Evolutionary conservation across 345 rosid species (phyloP).

Genomic region (Moricandia arvensis): DNA sequence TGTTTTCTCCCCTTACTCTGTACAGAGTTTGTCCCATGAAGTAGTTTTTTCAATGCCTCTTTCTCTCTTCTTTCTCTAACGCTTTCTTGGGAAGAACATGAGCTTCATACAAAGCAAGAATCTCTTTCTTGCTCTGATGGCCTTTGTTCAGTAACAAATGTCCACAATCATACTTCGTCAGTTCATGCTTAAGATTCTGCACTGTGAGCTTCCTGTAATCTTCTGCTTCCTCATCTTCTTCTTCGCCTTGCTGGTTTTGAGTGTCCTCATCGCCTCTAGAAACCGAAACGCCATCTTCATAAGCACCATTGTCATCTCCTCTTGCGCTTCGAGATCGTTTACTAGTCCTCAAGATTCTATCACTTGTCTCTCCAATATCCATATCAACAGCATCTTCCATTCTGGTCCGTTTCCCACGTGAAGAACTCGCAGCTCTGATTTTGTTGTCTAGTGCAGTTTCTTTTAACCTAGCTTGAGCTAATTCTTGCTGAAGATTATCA

Average conservation of each 20-base stretch:
- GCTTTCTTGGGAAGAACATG: conserved; percentile 59
- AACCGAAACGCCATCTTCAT: conserved; percentile 70
- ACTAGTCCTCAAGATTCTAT: conserved; percentile 45
- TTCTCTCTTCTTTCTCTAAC: conserved; percentile 27
- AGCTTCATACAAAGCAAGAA: conserved; percentile 75
- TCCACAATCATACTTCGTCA: conserved; percentile 78
- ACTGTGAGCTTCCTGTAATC: conserved; percentile 76
- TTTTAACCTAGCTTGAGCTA: conserved; percentile 74
- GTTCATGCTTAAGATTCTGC: conserved; percentile 81
- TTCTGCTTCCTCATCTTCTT: conserved; percentile 19
- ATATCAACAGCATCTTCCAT: conserved; percentile 52
- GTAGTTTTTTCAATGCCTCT: conserved; percentile 17
- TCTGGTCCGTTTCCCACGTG: conserved; percentile 72
- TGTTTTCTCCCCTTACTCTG: too few relatives aligned
- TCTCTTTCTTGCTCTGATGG: conserved; percentile 78
- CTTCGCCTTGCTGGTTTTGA: conserved; percentile 51
- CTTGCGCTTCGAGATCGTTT: conserved; percentile 66
- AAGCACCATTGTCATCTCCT: conserved; percentile 39
- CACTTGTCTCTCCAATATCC: conserved; percentile 58
- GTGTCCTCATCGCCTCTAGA: conserved; percentile 62
- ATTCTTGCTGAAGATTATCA: conserved; percentile 76
- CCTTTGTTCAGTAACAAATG: conserved; percentile 71
- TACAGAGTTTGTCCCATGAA: neutral
- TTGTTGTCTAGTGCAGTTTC: conserved; percentile 84
- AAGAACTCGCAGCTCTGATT: conserved; percentile 56